phyloP scores from a whole-genome alignment of 495 filamentous ascomycete species.

The Aspergillus coremiiformis region DNA sequence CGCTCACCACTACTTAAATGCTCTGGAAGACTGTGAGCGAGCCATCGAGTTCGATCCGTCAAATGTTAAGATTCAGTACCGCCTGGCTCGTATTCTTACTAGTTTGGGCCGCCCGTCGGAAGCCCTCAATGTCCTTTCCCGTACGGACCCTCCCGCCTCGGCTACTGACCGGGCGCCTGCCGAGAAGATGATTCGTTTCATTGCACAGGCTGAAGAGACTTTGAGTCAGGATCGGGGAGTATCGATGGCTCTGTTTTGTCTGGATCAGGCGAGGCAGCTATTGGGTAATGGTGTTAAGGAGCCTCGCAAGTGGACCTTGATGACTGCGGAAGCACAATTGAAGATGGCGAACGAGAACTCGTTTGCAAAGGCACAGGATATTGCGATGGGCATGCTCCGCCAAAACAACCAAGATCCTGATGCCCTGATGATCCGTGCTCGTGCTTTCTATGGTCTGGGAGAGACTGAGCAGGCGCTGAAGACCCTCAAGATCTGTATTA shows the following conservation, averaged over 20 bases:
- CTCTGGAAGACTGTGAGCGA: slow-evolving; percentile 74
- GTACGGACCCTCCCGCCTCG: slow-evolving; percentile 58
- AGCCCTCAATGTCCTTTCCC: slow-evolving; percentile 69
- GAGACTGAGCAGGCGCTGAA: slow-evolving; percentile 94
- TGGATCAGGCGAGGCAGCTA: slow-evolving; percentile 78
- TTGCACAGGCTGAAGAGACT: slow-evolving; percentile 72
- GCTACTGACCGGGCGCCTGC: slow-evolving; percentile 75
- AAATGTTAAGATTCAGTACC: slow-evolving; percentile 80
- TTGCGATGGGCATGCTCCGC: slow-evolving; percentile 79
- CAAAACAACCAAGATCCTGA: slow-evolving; percentile 88
- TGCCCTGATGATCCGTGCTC: slow-evolving; percentile 80
- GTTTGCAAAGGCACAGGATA: slow-evolving; percentile 82
- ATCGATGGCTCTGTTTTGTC: slow-evolving; percentile 85
- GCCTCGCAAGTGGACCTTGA: slow-evolving; percentile 86
- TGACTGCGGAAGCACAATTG: slow-evolving; percentile 89
- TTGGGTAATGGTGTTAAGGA: slow-evolving; percentile 64
- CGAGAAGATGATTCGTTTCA: slow-evolving; percentile 72
- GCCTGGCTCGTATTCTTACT: slow-evolving; percentile 82
- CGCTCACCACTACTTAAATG: slow-evolving; percentile 64
- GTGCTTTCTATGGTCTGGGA: slow-evolving; percentile 80
- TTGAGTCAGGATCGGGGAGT: slow-evolving; percentile 63
- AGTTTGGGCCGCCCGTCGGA: slow-evolving; percentile 77
- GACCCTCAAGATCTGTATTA: slow-evolving; percentile 81
- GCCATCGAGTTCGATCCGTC: slow-evolving; percentile 74
- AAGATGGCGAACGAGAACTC: slow-evolving; percentile 88